phyloP scores from a whole-genome alignment of 208 protist species.

The Acanthamoeba royreba region DNA sequence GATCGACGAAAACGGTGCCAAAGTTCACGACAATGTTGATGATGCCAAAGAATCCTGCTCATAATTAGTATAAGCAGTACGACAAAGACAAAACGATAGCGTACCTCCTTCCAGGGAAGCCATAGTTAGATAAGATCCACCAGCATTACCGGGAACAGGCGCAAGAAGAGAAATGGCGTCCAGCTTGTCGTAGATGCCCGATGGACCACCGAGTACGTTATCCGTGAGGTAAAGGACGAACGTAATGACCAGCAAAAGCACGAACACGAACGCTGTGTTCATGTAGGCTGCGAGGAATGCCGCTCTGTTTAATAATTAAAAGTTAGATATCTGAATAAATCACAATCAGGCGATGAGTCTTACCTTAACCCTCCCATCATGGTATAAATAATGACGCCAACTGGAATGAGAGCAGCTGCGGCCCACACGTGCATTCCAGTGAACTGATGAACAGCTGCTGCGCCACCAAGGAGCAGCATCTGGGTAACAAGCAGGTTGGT shows the following conservation, averaged over 20 bases:
- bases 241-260: neutral
- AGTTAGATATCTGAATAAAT: neutral
- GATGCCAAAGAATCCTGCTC: constrained; percentile 56
- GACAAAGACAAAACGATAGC: neutral
- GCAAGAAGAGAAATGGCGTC: neutral
- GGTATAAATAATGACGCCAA: constrained; percentile 64
- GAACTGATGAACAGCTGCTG: constrained; percentile 51
- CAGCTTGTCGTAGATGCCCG: neutral
- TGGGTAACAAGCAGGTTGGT: constrained; percentile 69
- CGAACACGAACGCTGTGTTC: constrained; percentile 35
- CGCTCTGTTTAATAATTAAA: neutral
- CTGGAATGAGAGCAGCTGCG: constrained; percentile 61
- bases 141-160: constrained; percentile 27
- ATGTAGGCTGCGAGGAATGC: constrained; percentile 60
- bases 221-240: neutral
- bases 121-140: constrained; percentile 63
- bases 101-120: constrained; percentile 42
- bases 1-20: constrained; percentile 72
- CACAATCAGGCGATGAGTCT: neutral
- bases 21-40: constrained; percentile 69
- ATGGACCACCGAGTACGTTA: neutral
- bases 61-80: neutral
- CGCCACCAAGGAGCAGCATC: constrained; percentile 69
- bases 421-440: constrained; percentile 55
- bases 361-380: constrained; percentile 48